Evolutionary conservation across 345 rosid genomes (phyloP), one percentile per base, ranked within the genome.

Genomic region (Syzygium grande): DNA sequence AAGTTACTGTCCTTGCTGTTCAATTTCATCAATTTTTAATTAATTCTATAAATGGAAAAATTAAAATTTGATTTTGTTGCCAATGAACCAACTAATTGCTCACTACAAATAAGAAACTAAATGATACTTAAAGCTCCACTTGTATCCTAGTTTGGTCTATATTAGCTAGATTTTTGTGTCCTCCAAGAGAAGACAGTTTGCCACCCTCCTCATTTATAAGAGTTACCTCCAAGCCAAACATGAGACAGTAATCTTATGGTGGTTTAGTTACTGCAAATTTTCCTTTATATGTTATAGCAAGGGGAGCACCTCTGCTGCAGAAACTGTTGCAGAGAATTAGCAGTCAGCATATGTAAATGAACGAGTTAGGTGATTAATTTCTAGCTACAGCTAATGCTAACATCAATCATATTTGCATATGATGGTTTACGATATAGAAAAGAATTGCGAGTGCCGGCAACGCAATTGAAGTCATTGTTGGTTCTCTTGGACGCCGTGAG

Each of bases 401-500:
- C 46, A 65, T 73, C 49, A 19, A 73, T 73, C 49, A 34, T 17
- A 38, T 38, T 84, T 22, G n/a, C n/a, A 10, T 84, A 3, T 84
- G 59, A 52, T 55, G 46, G n/a, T 51, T 51, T 73, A 19, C 34
- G 83, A 73, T 91, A 91, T 92, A 95, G 97, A 95, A 92, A 92
- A 93, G 94, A 90, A 86, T 95, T 61, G 92, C 90, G 41, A 86
- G 88, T 61, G 92, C 86, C 87, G 91, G 90, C 79, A 86, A 90
- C 30, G 93, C 94, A 43, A 92, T 95, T 51, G 94, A 92, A 84
- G 89, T 55, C 84, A 91, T 93, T n/a, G 97, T 93, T 80, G 91
- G 92, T 63, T 95, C 90, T 55, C 94, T 95, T 86, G 95, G 94
- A 54, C 94, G 97, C 43, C 93, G 90, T 77, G 97, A 94, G 89